Evolutionary conservation across 805 yeast genomes (phyloP), one percentile per base, ranked within the genome.

Genomic region (Saccharomyces paradoxus): DNA sequence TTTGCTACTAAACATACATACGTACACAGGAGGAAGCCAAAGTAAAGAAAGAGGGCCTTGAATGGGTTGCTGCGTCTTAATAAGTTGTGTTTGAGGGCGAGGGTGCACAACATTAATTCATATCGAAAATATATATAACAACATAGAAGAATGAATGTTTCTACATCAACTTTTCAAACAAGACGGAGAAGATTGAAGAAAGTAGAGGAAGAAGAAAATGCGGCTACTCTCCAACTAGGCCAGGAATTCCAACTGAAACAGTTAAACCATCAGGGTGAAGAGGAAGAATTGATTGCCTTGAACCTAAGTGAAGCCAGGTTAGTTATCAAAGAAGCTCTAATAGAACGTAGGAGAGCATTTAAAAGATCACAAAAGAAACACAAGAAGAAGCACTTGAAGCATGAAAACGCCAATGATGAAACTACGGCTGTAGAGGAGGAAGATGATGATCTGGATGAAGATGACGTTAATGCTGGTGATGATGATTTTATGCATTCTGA

Each of bases 251-350:
- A 85, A 63, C 71, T 86, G 52, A 81, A 80, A 32, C 97, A 91
- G 68, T 72, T 84, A 41, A 85, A 88, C 58, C 91, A 91, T 68
- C 83, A 83, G 52, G 97, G 97, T 21, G 81, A 82, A 56, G 81
- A 80, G 54, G 85, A 83, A 55, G 87, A 84, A 58, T 77, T 94
- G 55, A 86, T 88, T 58, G 89, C 98, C 0, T 76, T 94, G 61
- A 92, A 91, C 70, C 74, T 91, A 50, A 85, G 95, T 28, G 98
- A 94, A 66, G 91, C 98, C 0, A 77, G 98, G 59, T 79, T 94
- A 54, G 77, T 94, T 63, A 89, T 94, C 59, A 84, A 96, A 71
- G 94, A 92, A 13, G 96, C 97, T 0, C 76, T 94, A 56, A 82
- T 84, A 58, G 92, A 88, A 66, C 78, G 94, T 58, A 78, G 77